Evolutionary conservation across 768 basidiomycete genomes (phyloP).

Genomic region (Rhodotorula toruloides): DNA sequence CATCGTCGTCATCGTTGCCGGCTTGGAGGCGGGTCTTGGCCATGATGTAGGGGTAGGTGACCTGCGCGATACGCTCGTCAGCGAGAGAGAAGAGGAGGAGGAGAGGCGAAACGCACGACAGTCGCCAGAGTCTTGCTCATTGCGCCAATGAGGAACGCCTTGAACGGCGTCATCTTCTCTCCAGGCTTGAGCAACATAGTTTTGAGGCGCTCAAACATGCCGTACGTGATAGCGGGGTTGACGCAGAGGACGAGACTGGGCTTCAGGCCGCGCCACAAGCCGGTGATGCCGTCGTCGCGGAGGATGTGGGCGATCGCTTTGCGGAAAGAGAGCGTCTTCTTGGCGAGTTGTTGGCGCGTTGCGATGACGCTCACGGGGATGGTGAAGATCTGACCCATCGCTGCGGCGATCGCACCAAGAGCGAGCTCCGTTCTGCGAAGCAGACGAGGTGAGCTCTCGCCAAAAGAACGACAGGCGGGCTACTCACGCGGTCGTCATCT

Average conservation of each 20-base stretch:
- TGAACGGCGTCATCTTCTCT: conserved; percentile 67
- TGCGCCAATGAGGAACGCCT: conserved; percentile 81
- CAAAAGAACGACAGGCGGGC: not conserved
- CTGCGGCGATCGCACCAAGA: conserved; percentile 86
- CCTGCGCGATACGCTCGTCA: conserved; percentile 51
- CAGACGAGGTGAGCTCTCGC: conserved; percentile 5
- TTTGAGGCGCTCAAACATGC: conserved; percentile 87
- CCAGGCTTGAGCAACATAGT: conserved; percentile 54
- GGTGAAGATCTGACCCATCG: conserved; percentile 92
- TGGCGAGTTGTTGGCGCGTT: conserved; percentile 86
- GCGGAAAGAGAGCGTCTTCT: conserved; percentile 58
- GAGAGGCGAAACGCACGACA: conserved; percentile 61
- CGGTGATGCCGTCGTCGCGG: conserved; percentile 71
- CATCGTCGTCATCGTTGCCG: conserved; percentile 61
- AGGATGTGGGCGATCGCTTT: conserved; percentile 79
- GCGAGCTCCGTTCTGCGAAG: conserved; percentile 58
- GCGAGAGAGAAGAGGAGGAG: not conserved
- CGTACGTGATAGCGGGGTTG: conserved; percentile 89
- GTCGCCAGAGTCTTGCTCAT: conserved; percentile 92
- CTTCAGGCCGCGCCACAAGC: conserved; percentile 83
- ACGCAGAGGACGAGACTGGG: conserved; percentile 91
- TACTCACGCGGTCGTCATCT: conserved; percentile 41
- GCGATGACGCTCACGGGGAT: conserved; percentile 97
- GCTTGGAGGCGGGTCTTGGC: conserved; percentile 48
- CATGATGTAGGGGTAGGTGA: conserved; percentile 93